A percentile compares a stretch with the other conserved stretches of the same genome.
phyloP scores from a whole-genome alignment of 164 flowering plant genomes.

The Vitis amurensis region DNA sequence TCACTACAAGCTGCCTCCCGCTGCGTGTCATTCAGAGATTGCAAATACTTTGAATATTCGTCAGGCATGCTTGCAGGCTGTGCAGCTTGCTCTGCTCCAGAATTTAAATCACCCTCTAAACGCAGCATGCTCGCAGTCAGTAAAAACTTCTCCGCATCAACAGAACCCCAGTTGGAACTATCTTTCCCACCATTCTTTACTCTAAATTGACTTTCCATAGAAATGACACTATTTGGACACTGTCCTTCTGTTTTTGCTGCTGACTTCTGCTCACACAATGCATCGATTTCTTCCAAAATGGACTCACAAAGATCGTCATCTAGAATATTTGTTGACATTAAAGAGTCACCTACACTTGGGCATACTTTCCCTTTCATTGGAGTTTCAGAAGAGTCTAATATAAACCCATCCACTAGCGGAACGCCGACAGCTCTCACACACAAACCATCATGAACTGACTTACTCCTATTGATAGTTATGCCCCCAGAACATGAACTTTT shows the following conservation, averaged over 20 bases:
- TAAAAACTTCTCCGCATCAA: conserved; percentile 3
- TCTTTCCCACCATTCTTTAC: conserved; percentile 8
- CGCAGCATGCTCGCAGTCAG: conserved; percentile 11
- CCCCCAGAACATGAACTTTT: conserved; percentile 14
- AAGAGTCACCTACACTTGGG: conserved; percentile 16
- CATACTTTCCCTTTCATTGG: conserved; percentile 20
- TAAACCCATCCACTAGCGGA: conserved; percentile 5
- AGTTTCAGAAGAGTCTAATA: conserved; percentile 24
- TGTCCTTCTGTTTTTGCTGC: conserved; percentile 23
- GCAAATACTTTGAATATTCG: conserved; percentile 55
- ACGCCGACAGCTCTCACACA: neutral
- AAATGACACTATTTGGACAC: neutral
- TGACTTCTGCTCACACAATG: conserved; percentile 54
- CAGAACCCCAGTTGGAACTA: conserved; percentile 10
- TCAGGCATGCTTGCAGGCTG: conserved; percentile 43
- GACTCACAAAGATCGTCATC: conserved; percentile 72
- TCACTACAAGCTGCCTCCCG: conserved; percentile 86
- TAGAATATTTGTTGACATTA: conserved; percentile 20
- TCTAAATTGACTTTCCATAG: conserved; percentile 6
- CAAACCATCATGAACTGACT: conserved; percentile 4
- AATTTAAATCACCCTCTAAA: conserved; percentile 4
- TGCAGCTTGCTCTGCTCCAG: conserved; percentile 8
- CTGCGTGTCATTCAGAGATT: conserved; percentile 75
- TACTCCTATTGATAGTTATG: conserved; percentile 1
- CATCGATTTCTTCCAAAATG: conserved; percentile 72